These are phyloP conservation scores for Phytophthora hybrid DNA, from an alignment of 352 stramenopile species.

Conservation along the genomic window DNA sequence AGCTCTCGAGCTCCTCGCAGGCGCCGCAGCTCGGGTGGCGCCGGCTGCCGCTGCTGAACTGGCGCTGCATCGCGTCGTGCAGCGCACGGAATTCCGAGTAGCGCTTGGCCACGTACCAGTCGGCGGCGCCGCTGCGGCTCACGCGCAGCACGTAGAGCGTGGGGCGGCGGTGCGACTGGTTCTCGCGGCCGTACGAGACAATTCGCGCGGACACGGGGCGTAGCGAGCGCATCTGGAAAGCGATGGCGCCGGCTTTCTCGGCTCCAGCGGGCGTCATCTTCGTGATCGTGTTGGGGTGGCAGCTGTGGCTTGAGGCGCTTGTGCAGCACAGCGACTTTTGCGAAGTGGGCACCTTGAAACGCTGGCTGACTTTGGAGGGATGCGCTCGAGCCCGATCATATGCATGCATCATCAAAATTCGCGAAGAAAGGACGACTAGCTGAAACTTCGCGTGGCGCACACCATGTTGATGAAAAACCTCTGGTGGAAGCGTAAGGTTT, in stretches of 20 bases:
- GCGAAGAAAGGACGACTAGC: constrained; percentile 3
- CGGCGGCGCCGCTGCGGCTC: constrained; percentile 47
- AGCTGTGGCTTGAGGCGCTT: not conserved
- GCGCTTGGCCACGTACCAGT: constrained; percentile 81
- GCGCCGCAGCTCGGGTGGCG: constrained; percentile 40
- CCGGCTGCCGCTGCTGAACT: constrained; percentile 37
- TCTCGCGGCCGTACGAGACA: constrained; percentile 74
- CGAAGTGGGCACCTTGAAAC: constrained; percentile 40
- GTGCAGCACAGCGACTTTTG: constrained; percentile 22
- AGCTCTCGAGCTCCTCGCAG: constrained; percentile 60
- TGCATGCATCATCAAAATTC: constrained; percentile 25
- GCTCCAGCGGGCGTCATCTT: constrained; percentile 11
- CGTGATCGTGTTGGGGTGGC: not conserved
- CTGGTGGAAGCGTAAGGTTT: not conserved
- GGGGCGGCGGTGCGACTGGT: constrained; percentile 45
- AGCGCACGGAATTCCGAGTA: constrained; percentile 81
- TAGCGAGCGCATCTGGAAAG: constrained; percentile 59
- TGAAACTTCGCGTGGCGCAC: not conserved
- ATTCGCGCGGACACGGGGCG: constrained; percentile 69
- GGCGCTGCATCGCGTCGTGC: constrained; percentile 46
- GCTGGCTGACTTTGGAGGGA: constrained; percentile 8
- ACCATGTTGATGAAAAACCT: not conserved
- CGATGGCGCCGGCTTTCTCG: constrained; percentile 16
- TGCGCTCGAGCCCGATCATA: constrained; percentile 24
- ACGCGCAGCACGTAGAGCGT: constrained; percentile 84